Percentiles rank a stretch among this genome's conserved stretches.
phyloP scores from a whole-genome alignment of 495 filamentous ascomycete genomes.

The Trichoderma gamsii region DNA sequence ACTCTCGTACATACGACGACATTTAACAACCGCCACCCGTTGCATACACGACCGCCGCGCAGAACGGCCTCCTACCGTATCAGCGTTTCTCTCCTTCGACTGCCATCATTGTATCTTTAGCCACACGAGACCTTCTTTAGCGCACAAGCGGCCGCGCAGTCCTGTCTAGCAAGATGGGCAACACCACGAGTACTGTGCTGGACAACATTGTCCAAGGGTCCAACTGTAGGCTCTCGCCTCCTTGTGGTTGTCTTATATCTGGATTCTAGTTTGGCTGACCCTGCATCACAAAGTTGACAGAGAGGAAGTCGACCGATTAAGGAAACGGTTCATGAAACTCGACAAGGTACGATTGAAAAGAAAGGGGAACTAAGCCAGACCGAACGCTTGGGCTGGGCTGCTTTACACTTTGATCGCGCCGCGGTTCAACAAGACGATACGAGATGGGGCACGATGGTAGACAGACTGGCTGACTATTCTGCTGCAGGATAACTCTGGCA shows the following conservation, averaged over 20 bases:
- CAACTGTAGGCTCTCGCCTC: slow-evolving; percentile 62
- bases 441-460: background rate
- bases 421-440: background rate
- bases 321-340: slow-evolving; percentile 98
- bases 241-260: slow-evolving; percentile 5
- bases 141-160: background rate
- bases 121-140: background rate
- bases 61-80: background rate
- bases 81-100: background rate
- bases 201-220: slow-evolving; percentile 94
- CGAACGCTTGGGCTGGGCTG: background rate
- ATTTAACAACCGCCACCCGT: background rate
- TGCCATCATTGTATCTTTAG: background rate
- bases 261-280: background rate
- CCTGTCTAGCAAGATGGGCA: slow-evolving; percentile 58
- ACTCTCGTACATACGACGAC: background rate
- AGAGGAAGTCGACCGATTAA: slow-evolving; percentile 90
- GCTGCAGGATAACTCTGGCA: slow-evolving; percentile 86
- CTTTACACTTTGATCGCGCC: background rate
- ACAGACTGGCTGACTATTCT: background rate
- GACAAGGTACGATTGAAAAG: slow-evolving; percentile 65
- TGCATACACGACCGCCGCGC: background rate
- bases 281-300: slow-evolving; percentile 65
- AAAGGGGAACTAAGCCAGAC: background rate
- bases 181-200: slow-evolving; percentile 74